Evolutionary conservation across 2,329 filamentous ascomycete species (phyloP).

Genomic region (Botrytis galanthina): DNA sequence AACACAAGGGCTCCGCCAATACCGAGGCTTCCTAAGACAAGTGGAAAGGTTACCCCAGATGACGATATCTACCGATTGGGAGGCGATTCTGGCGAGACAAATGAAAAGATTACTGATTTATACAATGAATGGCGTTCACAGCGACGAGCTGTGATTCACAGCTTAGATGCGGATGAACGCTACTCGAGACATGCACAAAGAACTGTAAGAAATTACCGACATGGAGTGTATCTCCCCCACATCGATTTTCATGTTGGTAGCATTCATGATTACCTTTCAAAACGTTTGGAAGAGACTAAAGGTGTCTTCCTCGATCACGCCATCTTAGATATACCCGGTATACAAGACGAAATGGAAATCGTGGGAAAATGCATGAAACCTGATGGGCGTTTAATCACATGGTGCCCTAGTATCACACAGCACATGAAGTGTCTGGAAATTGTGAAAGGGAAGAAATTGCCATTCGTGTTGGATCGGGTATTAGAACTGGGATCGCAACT

Average conservation of each 20-base stretch:
- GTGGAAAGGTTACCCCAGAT: not conserved
- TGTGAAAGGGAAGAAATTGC: slow-evolving; percentile 53
- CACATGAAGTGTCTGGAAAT: slow-evolving; percentile 62
- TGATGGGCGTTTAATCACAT: slow-evolving; percentile 66
- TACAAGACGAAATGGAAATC: slow-evolving; percentile 50
- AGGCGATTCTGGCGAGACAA: not conserved
- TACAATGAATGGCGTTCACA: slow-evolving; percentile 36
- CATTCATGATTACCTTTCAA: slow-evolving; percentile 60
- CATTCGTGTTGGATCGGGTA: slow-evolving; percentile 55
- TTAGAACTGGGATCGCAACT: slow-evolving; percentile 56
- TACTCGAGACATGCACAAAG: slow-evolving; percentile 64
- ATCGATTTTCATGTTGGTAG: slow-evolving; percentile 72
- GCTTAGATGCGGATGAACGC: slow-evolving; percentile 62
- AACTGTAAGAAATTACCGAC: slow-evolving; percentile 64
- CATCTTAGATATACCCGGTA: slow-evolving; percentile 70
- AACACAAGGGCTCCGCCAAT: slow-evolving; percentile 55
- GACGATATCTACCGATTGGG: not conserved
- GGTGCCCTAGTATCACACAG: slow-evolving; percentile 76
- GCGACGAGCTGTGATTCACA: slow-evolving; percentile 71
- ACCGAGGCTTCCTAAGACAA: not conserved
- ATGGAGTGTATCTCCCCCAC: slow-evolving; percentile 66
- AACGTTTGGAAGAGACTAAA: slow-evolving; percentile 46
- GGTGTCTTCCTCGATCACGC: slow-evolving; percentile 68
- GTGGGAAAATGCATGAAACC: slow-evolving; percentile 58
- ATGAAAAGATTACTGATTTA: not conserved